Percentiles rank a stretch among this genome's conserved stretches.
These are phyloP conservation scores for Exophiala spinifera DNA, from an alignment of 2,329 filamentous ascomycete species.

Conservation along the genomic window DNA sequence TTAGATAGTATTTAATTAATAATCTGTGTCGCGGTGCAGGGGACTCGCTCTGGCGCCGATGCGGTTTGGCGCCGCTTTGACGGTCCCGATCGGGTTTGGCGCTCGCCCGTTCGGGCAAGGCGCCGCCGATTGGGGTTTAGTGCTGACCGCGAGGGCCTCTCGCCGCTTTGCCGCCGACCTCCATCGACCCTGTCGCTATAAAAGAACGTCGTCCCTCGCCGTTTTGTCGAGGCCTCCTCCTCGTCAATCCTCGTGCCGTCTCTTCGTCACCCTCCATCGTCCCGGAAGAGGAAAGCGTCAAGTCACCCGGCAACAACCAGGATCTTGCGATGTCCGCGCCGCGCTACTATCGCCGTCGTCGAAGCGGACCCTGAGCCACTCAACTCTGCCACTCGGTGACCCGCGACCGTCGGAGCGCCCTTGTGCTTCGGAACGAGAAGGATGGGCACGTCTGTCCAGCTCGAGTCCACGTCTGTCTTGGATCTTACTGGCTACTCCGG, in stretches of 20 bases:
- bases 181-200: neutral
- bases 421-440: neutral
- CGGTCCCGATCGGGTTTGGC: conserved; percentile 1
- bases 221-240: conserved; percentile 1
- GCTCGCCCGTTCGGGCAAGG: conserved; percentile 2
- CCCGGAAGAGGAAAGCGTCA: neutral
- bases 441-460: neutral
- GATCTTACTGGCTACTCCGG: neutral
- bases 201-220: conserved; percentile 6
- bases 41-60: conserved; percentile 1
- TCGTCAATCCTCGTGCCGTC: neutral
- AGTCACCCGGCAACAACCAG: neutral
- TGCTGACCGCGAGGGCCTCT: conserved; percentile 1
- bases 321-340: neutral
- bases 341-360: neutral
- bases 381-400: neutral
- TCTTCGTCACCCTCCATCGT: neutral
- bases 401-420: neutral
- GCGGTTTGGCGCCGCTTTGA: conserved; percentile 6
- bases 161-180: conserved; percentile 3
- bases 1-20: no score
- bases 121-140: neutral
- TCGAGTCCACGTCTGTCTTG: neutral
- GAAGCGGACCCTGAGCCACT: neutral
- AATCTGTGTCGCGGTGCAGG: conserved; percentile 1